A percentile compares a stretch with the other conserved stretches of the same genome.
These are phyloP conservation scores for Lipomyces kockii DNA, from an alignment of 805 yeast species.

Conservation along the genomic window DNA sequence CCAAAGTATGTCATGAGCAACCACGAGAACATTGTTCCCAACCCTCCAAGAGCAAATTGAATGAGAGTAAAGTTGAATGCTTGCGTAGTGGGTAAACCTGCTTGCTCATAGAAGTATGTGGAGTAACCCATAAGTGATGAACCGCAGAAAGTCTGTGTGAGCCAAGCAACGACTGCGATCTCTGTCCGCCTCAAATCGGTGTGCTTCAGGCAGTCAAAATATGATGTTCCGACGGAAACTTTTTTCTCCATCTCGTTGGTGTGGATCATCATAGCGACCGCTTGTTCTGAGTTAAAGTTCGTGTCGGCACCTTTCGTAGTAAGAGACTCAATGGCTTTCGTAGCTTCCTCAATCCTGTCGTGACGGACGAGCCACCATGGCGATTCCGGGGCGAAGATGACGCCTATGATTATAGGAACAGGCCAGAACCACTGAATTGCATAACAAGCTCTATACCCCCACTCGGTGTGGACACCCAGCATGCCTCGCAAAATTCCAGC, in stretches of 20 bases:
- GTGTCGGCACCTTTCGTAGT: not conserved
- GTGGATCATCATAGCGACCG: conserved; percentile 24
- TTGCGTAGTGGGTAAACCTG: conserved; percentile 30
- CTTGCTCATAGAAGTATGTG: conserved; percentile 11
- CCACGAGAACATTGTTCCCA: conserved; percentile 25
- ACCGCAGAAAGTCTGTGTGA: conserved; percentile 36
- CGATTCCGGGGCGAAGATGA: conserved; percentile 51
- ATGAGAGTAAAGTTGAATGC: conserved; percentile 16
- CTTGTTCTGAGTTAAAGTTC: conserved; percentile 2
- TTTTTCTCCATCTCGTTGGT: conserved; percentile 22
- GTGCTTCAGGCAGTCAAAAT: conserved; percentile 17
- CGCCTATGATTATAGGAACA: conserved; percentile 50
- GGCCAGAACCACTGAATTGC: conserved; percentile 69
- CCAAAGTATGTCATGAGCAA: conserved; percentile 7
- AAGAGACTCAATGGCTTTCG: conserved; percentile 1
- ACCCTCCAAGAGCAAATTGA: conserved; percentile 12
- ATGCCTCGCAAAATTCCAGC: conserved; percentile 51
- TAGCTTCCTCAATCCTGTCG: conserved; percentile 11
- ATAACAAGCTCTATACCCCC: conserved; percentile 59
- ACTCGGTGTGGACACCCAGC: conserved; percentile 39
- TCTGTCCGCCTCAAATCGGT: conserved; percentile 35
- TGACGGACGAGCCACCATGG: conserved; percentile 32
- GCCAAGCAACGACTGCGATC: conserved; percentile 45
- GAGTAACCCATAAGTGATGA: conserved; percentile 13
- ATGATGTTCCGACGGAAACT: conserved; percentile 9